Conservation (phyloP, 2,329 filamentous ascomycete genomes). For the Ascochyta koolunga region DNA sequence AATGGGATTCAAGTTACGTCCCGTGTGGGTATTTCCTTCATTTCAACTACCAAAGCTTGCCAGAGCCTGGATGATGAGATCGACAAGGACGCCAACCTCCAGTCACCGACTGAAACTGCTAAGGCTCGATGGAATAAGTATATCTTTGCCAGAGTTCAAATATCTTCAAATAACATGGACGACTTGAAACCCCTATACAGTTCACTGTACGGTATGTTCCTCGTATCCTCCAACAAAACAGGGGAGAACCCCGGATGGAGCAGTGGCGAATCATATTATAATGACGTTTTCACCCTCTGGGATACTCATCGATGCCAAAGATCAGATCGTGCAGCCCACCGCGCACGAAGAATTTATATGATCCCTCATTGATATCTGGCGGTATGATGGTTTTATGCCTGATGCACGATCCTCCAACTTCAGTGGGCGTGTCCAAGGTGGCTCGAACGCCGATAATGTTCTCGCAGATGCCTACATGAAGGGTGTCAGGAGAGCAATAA, state of each 20-base stretch:
- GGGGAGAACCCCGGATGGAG: constrained; percentile 73
- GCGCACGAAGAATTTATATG: constrained; percentile 70
- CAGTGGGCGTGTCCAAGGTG: constrained; percentile 73
- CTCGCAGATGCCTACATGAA: constrained; percentile 76
- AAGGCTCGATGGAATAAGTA: constrained; percentile 65
- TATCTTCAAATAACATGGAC: constrained; percentile 61
- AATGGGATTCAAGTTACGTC: constrained; percentile 56
- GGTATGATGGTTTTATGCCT: constrained; percentile 67
- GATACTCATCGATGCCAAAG: constrained; percentile 68
- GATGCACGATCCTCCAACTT: constrained; percentile 71
- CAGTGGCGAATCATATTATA: constrained; percentile 71
- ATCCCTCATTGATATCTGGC: constrained; percentile 71
- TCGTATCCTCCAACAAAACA: constrained; percentile 72
- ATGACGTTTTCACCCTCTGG: constrained; percentile 76
- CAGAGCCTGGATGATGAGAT: constrained; percentile 62
- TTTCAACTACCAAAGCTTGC: constrained; percentile 68
- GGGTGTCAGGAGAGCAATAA: constrained; percentile 65
- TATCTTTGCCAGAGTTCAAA: constrained; percentile 68
- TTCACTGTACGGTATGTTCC: constrained; percentile 71
- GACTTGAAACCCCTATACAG: constrained; percentile 69
- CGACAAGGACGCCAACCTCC: constrained; percentile 51
- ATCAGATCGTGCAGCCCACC: constrained; percentile 66
- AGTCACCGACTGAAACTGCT: constrained; percentile 55
- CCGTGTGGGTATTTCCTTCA: constrained; percentile 70
- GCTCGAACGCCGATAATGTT: constrained; percentile 73